Conservation (phyloP, 768 basidiomycete genomes). For the Rhodosporidiobolus sp. region DNA sequence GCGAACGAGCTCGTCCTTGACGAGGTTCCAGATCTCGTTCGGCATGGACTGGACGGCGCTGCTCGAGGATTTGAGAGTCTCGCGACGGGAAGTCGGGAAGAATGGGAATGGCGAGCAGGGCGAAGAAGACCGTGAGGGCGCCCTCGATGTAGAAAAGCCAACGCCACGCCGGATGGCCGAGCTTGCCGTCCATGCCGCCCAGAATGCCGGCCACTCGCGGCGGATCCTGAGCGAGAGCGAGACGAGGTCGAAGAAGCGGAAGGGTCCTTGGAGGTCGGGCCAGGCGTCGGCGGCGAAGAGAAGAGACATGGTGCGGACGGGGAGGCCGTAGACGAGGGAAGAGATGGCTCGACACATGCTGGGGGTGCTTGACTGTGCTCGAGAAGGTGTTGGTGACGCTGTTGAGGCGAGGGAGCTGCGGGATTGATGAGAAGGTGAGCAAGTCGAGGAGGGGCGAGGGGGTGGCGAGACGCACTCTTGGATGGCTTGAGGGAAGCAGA, state of each 20-base stretch:
- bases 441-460: too few species aligned
- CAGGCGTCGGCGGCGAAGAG: slow-evolving; percentile 3
- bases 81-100: slow-evolving; percentile 65
- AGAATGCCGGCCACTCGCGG: slow-evolving; percentile 58
- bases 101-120: slow-evolving; percentile 58
- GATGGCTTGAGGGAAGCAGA: too few species aligned
- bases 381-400: too few species aligned
- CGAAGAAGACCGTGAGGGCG: slow-evolving; percentile 54
- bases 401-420: too few species aligned
- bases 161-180: slow-evolving; percentile 68
- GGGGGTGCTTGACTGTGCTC: neutral
- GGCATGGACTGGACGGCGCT: neutral
- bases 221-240: neutral
- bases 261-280: neutral
- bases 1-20: neutral
- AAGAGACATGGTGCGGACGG: slow-evolving; percentile 2
- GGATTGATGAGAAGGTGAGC: too few species aligned
- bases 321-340: neutral
- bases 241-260: neutral
- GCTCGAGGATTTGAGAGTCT: too few species aligned
- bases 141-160: slow-evolving; percentile 41
- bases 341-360: neutral
- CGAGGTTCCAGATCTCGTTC: neutral
- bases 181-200: slow-evolving; percentile 64
- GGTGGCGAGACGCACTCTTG: too few species aligned